Conservation (phyloP, 192 early-diverging fungal genomes). For the Ambispora gerdemannii region DNA sequence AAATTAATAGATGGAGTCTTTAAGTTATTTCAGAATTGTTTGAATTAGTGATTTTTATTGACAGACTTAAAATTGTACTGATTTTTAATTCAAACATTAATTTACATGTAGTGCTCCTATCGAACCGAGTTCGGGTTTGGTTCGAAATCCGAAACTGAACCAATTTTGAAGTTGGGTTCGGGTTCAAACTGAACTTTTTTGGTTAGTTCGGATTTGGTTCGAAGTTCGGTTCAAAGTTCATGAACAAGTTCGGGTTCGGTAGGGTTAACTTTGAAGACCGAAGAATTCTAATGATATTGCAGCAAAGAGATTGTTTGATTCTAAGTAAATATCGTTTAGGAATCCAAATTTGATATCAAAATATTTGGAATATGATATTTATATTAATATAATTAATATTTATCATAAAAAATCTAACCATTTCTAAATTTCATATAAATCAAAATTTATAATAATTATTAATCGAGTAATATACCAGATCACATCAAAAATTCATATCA, state of each 20-base stretch:
- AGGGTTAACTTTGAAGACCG: background rate
- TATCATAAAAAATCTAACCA: background rate
- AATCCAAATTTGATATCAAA: background rate
- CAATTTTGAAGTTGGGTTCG: background rate
- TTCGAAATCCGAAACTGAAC: no score
- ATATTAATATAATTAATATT: background rate
- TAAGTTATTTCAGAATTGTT: no score
- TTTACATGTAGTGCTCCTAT: no score
- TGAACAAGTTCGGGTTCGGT: background rate
- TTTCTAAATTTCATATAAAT: background rate
- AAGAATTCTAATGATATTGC: background rate
- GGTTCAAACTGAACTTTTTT: no score
- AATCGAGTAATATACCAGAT: background rate
- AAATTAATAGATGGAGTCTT: no score
- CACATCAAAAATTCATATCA: background rate
- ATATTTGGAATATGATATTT: no score
- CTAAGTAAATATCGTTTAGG: background rate
- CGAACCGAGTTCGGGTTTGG: no score
- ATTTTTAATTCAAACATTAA: no score
- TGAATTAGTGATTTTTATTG: no score
- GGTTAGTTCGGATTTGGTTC: no score
- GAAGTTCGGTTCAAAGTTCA: background rate
- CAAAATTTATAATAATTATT: background rate
- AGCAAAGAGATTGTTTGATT: no score
- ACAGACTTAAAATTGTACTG: no score